These are phyloP conservation scores for Escallonia herrerae DNA, from an alignment of 129 eudicot species.

Conservation along the genomic window DNA sequence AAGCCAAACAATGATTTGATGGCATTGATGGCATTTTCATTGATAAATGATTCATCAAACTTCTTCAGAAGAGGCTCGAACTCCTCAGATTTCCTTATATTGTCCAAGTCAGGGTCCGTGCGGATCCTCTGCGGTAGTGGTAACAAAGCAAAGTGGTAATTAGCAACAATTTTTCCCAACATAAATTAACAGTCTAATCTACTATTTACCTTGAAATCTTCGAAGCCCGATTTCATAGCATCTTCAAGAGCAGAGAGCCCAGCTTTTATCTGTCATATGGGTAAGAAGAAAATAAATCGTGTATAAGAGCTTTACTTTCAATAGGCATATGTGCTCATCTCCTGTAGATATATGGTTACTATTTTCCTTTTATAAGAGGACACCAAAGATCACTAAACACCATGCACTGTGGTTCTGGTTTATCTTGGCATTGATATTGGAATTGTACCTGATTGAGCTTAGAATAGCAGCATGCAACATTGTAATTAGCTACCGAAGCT, in stretches of 20 bases:
- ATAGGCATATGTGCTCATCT: not conserved
- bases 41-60: constrained; percentile 88
- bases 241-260: constrained; percentile 91
- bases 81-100: constrained; percentile 55
- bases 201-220: constrained; percentile 75
- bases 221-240: constrained; percentile 73
- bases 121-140: constrained; percentile 68
- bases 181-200: not conserved
- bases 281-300: not conserved
- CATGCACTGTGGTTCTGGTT: not conserved
- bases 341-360: too few species aligned
- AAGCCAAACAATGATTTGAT: constrained; percentile 88
- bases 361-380: too few species aligned
- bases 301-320: not conserved
- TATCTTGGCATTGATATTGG: not conserved
- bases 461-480: constrained; percentile 95
- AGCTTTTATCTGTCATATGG: constrained; percentile 63
- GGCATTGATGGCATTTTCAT: constrained; percentile 89
- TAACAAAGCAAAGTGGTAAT: not conserved
- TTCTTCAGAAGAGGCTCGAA: constrained; percentile 70
- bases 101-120: constrained; percentile 81
- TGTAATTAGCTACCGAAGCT: constrained; percentile 89
- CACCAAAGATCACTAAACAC: too few species aligned
- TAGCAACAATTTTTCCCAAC: not conserved
- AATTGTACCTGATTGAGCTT: constrained; percentile 76